phyloP scores from a whole-genome alignment of 164 flowering plant species.

The Aristolochia californica region DNA sequence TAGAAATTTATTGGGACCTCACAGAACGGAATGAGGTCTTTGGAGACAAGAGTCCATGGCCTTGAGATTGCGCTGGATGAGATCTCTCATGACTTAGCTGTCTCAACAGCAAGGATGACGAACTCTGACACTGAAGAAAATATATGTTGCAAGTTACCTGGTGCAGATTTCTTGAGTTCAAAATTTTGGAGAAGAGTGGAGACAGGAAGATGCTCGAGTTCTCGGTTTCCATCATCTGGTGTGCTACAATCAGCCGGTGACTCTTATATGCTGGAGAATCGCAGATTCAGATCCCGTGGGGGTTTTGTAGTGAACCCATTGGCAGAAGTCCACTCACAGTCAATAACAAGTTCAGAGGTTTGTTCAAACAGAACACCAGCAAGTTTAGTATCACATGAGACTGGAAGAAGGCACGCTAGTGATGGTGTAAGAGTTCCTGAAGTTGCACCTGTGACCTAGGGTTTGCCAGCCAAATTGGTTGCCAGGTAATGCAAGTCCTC shows the following conservation, averaged over 20 bases:
- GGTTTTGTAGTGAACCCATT: constrained; percentile 72
- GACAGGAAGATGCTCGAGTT: constrained; percentile 23
- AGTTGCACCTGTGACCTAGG: constrained; percentile 10
- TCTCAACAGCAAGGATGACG: constrained; percentile 53
- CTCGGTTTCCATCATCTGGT: constrained; percentile 32
- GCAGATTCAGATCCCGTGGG: constrained; percentile 35
- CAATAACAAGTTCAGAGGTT: constrained; percentile 24
- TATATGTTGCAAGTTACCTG: constrained; percentile 66
- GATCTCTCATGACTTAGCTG: constrained; percentile 72
- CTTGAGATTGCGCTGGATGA: constrained; percentile 76
- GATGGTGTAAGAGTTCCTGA: constrained; percentile 12
- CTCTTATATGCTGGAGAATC: constrained; percentile 21
- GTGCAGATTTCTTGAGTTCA: constrained; percentile 78
- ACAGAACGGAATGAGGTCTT: constrained; percentile 62
- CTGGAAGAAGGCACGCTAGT: constrained; percentile 13
- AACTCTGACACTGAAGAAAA: constrained; percentile 22
- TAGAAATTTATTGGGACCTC: constrained; percentile 85
- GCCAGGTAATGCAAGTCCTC: constrained; percentile 17
- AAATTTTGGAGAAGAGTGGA: constrained; percentile 72
- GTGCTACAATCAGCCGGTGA: constrained; percentile 25
- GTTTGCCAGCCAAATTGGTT: constrained; percentile 8
- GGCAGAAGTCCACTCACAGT: constrained; percentile 42
- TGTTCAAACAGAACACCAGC: constrained; percentile 15
- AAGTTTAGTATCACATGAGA: constrained; percentile 8
- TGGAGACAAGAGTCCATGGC: constrained; percentile 91